Evolutionary conservation across 2,329 filamentous ascomycete genomes (phyloP).

Genomic region (Zopfia rhizophila): DNA sequence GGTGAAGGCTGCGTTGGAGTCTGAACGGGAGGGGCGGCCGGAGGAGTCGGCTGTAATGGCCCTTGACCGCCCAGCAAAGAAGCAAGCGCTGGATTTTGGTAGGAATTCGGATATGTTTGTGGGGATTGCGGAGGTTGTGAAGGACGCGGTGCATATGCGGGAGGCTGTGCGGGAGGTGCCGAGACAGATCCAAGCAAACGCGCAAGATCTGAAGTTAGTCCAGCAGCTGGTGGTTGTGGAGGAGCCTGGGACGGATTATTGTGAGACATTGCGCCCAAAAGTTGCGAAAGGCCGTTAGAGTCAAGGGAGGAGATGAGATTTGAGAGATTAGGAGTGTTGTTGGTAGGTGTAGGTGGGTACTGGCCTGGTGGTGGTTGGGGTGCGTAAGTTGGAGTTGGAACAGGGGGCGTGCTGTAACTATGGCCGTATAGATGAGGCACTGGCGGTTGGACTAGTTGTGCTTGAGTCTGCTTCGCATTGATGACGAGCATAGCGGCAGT

Average conservation of each 20-base stretch:
- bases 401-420: constrained; percentile 39
- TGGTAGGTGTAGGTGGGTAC: constrained; percentile 41
- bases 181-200: constrained; percentile 50
- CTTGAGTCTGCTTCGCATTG: constrained; percentile 69
- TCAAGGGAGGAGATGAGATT: constrained; percentile 75
- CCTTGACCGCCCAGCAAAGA: constrained; percentile 38
- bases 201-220: constrained; percentile 49
- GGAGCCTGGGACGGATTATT: constrained; percentile 51
- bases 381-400: constrained; percentile 44
- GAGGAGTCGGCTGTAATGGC: constrained; percentile 25
- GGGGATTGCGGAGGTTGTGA: constrained; percentile 38
- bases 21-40: constrained; percentile 39
- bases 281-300: constrained; percentile 73
- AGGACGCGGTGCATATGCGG: constrained; percentile 32
- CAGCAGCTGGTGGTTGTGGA: constrained; percentile 46
- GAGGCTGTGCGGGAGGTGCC: constrained; percentile 33
- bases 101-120: constrained; percentile 48
- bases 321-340: constrained; percentile 63
- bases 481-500: constrained; percentile 84
- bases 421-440: constrained; percentile 44
- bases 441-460: constrained; percentile 46
- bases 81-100: constrained; percentile 43
- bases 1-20: constrained; percentile 37
- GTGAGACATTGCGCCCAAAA: constrained; percentile 69
- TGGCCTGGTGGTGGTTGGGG: constrained; percentile 49